phyloP scores from a whole-genome alignment of 495 filamentous ascomycete genomes.

The Penicillium coprophilum region DNA sequence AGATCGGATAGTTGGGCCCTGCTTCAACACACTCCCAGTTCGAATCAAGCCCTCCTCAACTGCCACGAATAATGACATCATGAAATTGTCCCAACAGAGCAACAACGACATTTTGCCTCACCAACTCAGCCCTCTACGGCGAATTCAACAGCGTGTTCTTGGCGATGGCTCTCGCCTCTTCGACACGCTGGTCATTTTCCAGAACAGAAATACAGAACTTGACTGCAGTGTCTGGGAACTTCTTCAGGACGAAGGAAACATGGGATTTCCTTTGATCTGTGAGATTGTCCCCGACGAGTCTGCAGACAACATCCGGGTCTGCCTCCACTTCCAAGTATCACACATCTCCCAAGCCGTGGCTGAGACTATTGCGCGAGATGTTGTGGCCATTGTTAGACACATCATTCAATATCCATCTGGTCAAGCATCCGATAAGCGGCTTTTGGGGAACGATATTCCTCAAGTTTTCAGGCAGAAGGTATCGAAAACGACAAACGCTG shows the following conservation, averaged over 20 bases:
- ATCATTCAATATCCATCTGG: constrained; percentile 35
- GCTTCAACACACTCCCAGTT: constrained; percentile 80
- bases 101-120: constrained; percentile 59
- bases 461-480: constrained; percentile 15
- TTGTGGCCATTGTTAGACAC: constrained; percentile 47
- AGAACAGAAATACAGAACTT: constrained; percentile 52
- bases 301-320: constrained; percentile 35
- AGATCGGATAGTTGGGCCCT: constrained; percentile 71
- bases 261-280: constrained; percentile 74
- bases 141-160: constrained; percentile 49
- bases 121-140: constrained; percentile 68
- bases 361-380: constrained; percentile 46
- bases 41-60: constrained; percentile 50
- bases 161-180: constrained; percentile 55
- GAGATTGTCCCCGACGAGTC: constrained; percentile 60
- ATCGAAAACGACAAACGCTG: neutral
- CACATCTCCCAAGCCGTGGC: constrained; percentile 42
- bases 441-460: constrained; percentile 6
- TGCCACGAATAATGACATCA: constrained; percentile 51
- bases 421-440: constrained; percentile 30
- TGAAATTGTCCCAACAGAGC: constrained; percentile 50
- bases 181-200: constrained; percentile 74
- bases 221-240: constrained; percentile 64
- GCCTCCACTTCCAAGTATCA: constrained; percentile 33
- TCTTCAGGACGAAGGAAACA: constrained; percentile 64